Conservation (phyloP, 1,139 yeast species). For the Trichomonascaceae sp. region DNA sequence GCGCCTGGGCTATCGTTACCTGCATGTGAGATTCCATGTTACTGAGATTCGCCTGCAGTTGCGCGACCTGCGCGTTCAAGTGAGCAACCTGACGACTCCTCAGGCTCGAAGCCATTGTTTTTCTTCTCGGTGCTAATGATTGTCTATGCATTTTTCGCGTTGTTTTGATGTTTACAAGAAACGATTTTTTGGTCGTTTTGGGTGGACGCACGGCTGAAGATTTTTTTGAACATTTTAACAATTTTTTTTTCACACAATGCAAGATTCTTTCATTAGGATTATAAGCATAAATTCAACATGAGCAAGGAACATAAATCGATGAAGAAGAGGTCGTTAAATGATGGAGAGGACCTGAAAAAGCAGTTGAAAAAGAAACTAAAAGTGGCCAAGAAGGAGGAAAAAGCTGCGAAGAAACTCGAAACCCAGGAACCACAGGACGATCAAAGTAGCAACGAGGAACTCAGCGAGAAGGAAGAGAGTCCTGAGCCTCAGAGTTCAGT, state of each 20-base stretch:
- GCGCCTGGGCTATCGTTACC: slow-evolving; percentile 52
- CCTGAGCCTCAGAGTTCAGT: slow-evolving; percentile 19
- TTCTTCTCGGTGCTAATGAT: slow-evolving; percentile 17
- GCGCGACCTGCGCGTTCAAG: slow-evolving; percentile 57
- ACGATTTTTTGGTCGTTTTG: background rate
- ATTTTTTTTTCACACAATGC: background rate
- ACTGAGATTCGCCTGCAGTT: slow-evolving; percentile 51
- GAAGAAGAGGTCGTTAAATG: background rate
- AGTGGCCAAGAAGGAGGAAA: slow-evolving; percentile 14
- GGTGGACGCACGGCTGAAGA: background rate
- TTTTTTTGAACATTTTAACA: background rate
- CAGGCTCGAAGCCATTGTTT: slow-evolving; percentile 11
- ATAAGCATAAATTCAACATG: background rate
- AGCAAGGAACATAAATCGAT: background rate
- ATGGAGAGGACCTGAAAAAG: slow-evolving; percentile 7
- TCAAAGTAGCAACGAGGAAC: slow-evolving; percentile 20
- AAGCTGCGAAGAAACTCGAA: slow-evolving; percentile 16
- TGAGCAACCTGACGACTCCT: slow-evolving; percentile 50
- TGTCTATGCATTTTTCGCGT: slow-evolving; percentile 11
- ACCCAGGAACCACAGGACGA: slow-evolving; percentile 19
- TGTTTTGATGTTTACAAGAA: background rate
- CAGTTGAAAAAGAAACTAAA: slow-evolving; percentile 11
- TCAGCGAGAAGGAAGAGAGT: slow-evolving; percentile 22
- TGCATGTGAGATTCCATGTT: slow-evolving; percentile 52
- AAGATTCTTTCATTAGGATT: background rate